These are phyloP conservation scores for Lotmaria passim DNA, from an alignment of 208 protist species.

Conservation along the genomic window DNA sequence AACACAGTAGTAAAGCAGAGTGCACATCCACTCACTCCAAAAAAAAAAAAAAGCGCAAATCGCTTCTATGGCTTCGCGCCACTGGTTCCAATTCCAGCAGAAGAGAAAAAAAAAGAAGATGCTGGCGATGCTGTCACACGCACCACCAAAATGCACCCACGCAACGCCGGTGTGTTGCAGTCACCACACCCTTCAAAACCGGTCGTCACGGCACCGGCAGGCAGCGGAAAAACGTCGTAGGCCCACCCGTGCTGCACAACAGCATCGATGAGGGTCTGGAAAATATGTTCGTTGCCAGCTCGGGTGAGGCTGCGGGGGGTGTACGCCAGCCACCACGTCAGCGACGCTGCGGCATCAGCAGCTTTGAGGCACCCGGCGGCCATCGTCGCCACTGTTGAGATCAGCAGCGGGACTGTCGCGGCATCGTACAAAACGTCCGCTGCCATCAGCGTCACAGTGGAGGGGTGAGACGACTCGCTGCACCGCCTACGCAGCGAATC, in stretches of 20 bases:
- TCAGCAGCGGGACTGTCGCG: slow-evolving; percentile 36
- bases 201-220: slow-evolving; percentile 7
- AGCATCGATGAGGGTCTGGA: slow-evolving; percentile 13
- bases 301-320: slow-evolving; percentile 43
- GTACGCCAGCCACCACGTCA: slow-evolving; percentile 51
- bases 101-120: too few species aligned
- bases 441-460: slow-evolving; percentile 28
- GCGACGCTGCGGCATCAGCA: not conserved
- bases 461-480: not conserved
- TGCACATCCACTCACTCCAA: too few species aligned
- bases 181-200: slow-evolving; percentile 24
- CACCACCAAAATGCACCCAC: slow-evolving; percentile 33
- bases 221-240: slow-evolving; percentile 13
- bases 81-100: not conserved
- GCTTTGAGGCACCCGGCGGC: not conserved
- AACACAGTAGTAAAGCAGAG: too few species aligned
- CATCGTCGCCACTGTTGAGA: slow-evolving; percentile 28
- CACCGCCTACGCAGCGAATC: not conserved
- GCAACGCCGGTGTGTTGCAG: slow-evolving; percentile 17
- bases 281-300: slow-evolving; percentile 38
- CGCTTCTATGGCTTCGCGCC: not conserved
- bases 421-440: slow-evolving; percentile 47
- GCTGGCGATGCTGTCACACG: not conserved
- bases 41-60: too few species aligned
- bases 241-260: slow-evolving; percentile 12